Evolutionary conservation across 1,139 yeast species (phyloP), one percentile per base, ranked within the genome.

Genomic region (Spencermartinsiella ligniputridi): DNA sequence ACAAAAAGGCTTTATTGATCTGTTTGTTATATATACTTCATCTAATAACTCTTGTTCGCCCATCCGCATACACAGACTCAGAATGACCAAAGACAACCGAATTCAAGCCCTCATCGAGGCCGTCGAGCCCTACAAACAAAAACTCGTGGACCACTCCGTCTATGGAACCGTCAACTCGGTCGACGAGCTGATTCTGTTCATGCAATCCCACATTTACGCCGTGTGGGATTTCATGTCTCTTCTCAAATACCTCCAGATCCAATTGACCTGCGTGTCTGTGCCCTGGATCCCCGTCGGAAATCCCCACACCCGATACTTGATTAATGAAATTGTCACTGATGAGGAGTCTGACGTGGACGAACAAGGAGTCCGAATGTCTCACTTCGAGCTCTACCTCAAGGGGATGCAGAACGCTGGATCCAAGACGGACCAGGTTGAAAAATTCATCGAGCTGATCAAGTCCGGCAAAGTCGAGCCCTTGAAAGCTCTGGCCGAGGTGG

Each of bases 221-320:
- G 55, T 52, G 22, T 52, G 55, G 55, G 55, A 52, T 37, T 52
- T 52, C 47, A 52, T 52, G 55, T 49, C 53, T 12, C 35, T 52
- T 35, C 48, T 52, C 36, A 52, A 52, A 32, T 47, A 48, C 41
- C 44, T 52, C 15, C 55, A 52, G 44, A 39, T 29, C 29, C 44
- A 49, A 27, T 44, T 52, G 35, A 52, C 55, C 18, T 52, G 55
- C 40, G 48, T 50, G 25, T 38, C 45, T 17, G 40, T 51, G 3
- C 55, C 55, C 16, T 52, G 55, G 55, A 46, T 51, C 16, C 55
- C 55, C 20, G 51, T 46, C 3, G 55, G 55, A n/a, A 43, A 48
- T 41, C 53, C 55, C 13, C 46, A 45, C 35, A 51, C 53, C 35
- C 47, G 55, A 17, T 52, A 52, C 44, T 44, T 52, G 37, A 52